Evolutionary conservation across 2,329 filamentous ascomycete species (phyloP).

Genomic region (Aspergillus vadensis): DNA sequence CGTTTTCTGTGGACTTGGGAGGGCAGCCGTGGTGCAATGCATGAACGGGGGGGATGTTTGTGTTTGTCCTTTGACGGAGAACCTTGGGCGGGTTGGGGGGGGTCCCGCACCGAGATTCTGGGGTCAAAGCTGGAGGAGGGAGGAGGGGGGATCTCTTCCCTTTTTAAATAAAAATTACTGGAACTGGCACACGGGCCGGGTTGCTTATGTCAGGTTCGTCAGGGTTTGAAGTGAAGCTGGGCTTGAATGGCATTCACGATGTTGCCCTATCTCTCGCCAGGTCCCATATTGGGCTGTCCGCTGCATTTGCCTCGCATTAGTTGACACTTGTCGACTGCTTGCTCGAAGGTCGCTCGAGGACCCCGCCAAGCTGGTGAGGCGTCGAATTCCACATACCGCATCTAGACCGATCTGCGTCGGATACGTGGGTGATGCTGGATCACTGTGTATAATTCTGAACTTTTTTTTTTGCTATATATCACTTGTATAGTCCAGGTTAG

Average conservation of each 20-base stretch:
- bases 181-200: background rate
- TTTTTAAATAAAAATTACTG: too few species aligned
- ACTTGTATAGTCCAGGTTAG: background rate
- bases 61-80: background rate
- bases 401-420: background rate
- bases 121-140: background rate
- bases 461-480: too few species aligned
- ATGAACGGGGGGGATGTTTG: background rate
- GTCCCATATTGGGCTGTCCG: background rate
- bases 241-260: background rate
- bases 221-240: background rate
- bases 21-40: background rate
- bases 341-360: background rate
- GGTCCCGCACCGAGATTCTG: background rate
- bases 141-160: too few species aligned
- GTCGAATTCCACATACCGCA: background rate
- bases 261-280: background rate
- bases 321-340: background rate
- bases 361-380: background rate
- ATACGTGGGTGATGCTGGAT: background rate
- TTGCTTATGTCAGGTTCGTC: background rate
- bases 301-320: background rate
- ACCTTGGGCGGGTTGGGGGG: background rate
- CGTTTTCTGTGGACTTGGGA: background rate
- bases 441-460: too few species aligned